Evolutionary conservation across 179 eudicot species (phyloP), one percentile per base, ranked within the genome.

Genomic region (Actinidia polygama): DNA sequence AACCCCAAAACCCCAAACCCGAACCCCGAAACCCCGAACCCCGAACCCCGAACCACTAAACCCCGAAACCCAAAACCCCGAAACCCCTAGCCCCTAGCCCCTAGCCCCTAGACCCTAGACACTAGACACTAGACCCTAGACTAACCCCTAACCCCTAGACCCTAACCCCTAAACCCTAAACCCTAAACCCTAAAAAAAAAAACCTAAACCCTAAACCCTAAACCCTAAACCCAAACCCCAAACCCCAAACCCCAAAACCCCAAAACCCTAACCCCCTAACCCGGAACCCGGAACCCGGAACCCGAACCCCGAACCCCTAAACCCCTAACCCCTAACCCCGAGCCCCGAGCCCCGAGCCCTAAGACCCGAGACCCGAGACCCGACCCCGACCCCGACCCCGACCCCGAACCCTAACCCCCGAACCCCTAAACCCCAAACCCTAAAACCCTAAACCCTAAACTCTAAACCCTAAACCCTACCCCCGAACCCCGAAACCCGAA

Each of bases 61-160:
- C n/a, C n/a, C n/a, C n/a, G n/a, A n/a, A n/a, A n/a, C n/a, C n/a
- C n/a, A n/a, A n/a, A n/a, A n/a, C n/a, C n/a, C n/a, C n/a, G n/a
- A n/a, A n/a, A n/a, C n/a, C n/a, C n/a, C n/a, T n/a, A n/a, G n/a
- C n/a, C n/a, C n/a, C n/a, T n/a, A n/a, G n/a, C n/a, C n/a, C n/a
- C n/a, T n/a, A n/a, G n/a, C n/a, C n/a, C n/a, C n/a, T n/a, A n/a
- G n/a, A n/a, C n/a, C n/a, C n/a, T n/a, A n/a, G n/a, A n/a, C n/a
- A n/a, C n/a, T n/a, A n/a, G n/a, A n/a, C 63, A 63, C 63, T 14
- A 54, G 54, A 59, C 23, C 79, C 79, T 15, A 54, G 30, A 75
- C n/a, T n/a, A n/a, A n/a, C n/a, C n/a, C n/a, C n/a, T n/a, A n/a
- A n/a, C n/a, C n/a, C n/a, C n/a, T n/a, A n/a, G n/a, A n/a, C n/a